Evolutionary conservation across 495 filamentous ascomycete species (phyloP).

Genomic region (Penicillium chermesinum): DNA sequence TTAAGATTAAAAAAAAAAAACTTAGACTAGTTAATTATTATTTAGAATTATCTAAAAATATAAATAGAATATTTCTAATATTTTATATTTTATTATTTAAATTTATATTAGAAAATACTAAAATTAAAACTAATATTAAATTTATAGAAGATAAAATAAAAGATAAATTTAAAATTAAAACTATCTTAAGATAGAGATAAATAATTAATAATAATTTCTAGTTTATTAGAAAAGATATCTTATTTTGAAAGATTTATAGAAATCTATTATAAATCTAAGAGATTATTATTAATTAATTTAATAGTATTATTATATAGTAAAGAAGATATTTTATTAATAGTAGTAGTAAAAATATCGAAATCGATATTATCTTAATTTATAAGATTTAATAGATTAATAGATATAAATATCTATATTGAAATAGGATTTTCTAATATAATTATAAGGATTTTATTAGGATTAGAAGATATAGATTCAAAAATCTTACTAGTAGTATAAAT

Average conservation of each 20-base stretch:
- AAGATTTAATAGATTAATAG: not conserved
- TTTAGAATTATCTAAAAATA: constrained; percentile 9
- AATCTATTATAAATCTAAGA: constrained; percentile 12
- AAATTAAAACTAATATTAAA: constrained; percentile 3
- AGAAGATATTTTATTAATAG: not conserved
- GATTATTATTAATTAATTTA: constrained; percentile 3
- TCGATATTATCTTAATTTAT: not conserved
- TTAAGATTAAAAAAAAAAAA: constrained; percentile 8
- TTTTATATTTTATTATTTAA: constrained; percentile 16
- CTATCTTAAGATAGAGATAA: constrained; percentile 7
- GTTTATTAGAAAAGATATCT: constrained; percentile 8
- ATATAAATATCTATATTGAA: not conserved
- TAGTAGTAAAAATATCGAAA: not conserved
- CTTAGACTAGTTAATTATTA: constrained; percentile 6
- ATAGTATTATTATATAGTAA: not conserved
- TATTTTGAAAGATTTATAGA: constrained; percentile 12
- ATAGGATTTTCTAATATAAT: not conserved
- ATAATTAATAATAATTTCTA: constrained; percentile 4
- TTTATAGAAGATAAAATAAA: constrained; percentile 3
- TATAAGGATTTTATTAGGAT: not conserved
- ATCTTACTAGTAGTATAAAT: not conserved
- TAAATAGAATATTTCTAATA: constrained; percentile 7
- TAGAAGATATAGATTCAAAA: not conserved
- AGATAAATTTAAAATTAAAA: constrained; percentile 8
- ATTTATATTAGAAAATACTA: constrained; percentile 2